Evolutionary conservation across 192 early-diverging fungal genomes (phyloP).

Genomic region (Backusella westeae): DNA sequence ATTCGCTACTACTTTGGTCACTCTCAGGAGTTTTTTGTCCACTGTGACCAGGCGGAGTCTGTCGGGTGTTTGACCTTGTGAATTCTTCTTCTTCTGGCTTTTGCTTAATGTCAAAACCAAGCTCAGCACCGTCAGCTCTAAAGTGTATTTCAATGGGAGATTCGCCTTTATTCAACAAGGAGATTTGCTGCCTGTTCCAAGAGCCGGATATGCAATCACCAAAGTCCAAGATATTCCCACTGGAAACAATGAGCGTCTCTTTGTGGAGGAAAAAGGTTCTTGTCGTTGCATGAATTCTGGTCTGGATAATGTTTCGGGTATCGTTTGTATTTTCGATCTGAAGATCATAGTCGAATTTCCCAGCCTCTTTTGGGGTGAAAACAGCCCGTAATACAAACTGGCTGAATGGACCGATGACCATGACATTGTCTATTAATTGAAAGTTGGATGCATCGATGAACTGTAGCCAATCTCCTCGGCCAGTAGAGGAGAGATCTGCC

Average conservation of each 20-base stretch:
- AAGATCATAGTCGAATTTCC: constrained; percentile 87
- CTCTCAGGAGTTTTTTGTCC: background rate
- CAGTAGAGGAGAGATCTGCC: constrained; percentile 54
- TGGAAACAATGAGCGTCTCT: constrained; percentile 68
- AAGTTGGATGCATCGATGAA: constrained; percentile 78
- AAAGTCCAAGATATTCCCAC: constrained; percentile 81
- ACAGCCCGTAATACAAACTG: constrained; percentile 71
- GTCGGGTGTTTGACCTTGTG: constrained; percentile 2
- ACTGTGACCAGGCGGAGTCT: background rate
- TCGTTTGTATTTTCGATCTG: constrained; percentile 91
- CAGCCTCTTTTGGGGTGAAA: constrained; percentile 84
- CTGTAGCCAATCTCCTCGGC: constrained; percentile 57
- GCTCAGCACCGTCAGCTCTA: constrained; percentile 52
- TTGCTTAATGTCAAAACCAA: constrained; percentile 49
- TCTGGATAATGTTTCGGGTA: constrained; percentile 75
- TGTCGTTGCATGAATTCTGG: constrained; percentile 77
- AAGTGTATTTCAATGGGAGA: constrained; percentile 74
- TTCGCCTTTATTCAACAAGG: constrained; percentile 78
- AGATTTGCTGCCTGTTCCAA: constrained; percentile 73
- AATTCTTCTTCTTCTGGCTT: background rate
- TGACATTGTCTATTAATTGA: constrained; percentile 32
- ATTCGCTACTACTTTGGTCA: background rate
- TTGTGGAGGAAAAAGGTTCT: constrained; percentile 61
- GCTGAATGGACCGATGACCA: constrained; percentile 69
- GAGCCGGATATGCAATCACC: constrained; percentile 86